These are phyloP conservation scores for Alternaria brassicae DNA, from an alignment of 2,329 filamentous ascomycete genomes.

Conservation along the genomic window DNA sequence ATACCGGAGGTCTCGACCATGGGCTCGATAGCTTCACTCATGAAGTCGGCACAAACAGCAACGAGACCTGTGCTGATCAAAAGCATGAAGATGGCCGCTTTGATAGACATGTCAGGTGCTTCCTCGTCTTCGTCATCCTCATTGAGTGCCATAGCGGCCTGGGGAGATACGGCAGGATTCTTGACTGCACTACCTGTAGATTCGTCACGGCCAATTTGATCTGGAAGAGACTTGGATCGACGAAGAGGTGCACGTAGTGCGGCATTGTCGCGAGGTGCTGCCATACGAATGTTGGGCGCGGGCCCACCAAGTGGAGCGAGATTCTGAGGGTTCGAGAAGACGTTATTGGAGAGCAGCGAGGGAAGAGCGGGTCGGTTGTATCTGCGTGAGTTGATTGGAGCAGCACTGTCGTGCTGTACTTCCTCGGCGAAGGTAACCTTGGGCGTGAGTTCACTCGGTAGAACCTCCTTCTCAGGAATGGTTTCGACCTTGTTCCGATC, in stretches of 20 bases:
- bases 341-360: conserved; percentile 73
- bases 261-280: conserved; percentile 31
- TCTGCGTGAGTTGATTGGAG: conserved; percentile 60
- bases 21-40: conserved; percentile 75
- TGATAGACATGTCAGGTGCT: conserved; percentile 61
- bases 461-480: conserved; percentile 34
- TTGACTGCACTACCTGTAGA: conserved; percentile 27
- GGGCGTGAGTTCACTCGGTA: conserved; percentile 15
- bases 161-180: conserved; percentile 28
- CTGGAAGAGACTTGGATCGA: conserved; percentile 47
- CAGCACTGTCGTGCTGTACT: conserved; percentile 30
- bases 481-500: conserved; percentile 43
- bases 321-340: conserved; percentile 63
- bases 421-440: conserved; percentile 54
- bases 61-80: conserved; percentile 63
- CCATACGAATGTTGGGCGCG: conserved; percentile 43
- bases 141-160: conserved; percentile 26
- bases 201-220: conserved; percentile 41
- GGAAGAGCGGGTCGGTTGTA: conserved; percentile 64
- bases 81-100: conserved; percentile 63
- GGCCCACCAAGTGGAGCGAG: conserved; percentile 41
- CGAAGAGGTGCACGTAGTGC: conserved; percentile 31
- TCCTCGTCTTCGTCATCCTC: conserved; percentile 41
- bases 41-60: conserved; percentile 72
- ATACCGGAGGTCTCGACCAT: conserved; percentile 68